phyloP scores from a whole-genome alignment of 208 protist genomes.

The Trypanosoma lewisi region DNA sequence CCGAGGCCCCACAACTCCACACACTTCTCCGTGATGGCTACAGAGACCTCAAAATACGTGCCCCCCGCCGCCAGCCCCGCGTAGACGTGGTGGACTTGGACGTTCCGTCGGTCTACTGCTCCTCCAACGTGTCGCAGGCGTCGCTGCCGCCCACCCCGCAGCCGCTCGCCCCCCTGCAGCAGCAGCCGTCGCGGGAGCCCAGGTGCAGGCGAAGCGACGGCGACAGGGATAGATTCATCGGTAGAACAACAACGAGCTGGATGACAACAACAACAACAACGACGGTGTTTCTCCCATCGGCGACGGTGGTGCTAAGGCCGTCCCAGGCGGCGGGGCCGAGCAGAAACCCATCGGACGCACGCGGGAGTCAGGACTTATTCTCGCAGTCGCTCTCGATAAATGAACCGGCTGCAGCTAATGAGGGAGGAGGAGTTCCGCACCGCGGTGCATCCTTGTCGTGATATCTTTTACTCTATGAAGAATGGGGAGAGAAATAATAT shows the following conservation, averaged over 20 bases:
- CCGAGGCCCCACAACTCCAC: neutral
- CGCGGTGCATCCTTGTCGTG: no score
- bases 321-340: conserved; percentile 4
- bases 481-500: no score
- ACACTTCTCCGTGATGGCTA: neutral
- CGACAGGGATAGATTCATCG: conserved; percentile 28
- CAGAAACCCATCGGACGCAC: no score
- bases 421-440: no score
- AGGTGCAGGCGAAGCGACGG: conserved; percentile 12
- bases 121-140: conserved; percentile 3
- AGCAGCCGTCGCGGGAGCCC: conserved; percentile 24
- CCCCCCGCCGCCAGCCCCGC: conserved; percentile 10
- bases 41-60: neutral
- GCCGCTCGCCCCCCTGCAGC: conserved; percentile 13
- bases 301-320: conserved; percentile 25
- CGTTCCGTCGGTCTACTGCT: neutral
- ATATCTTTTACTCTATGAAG: no score
- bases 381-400: no score
- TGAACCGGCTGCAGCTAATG: no score
- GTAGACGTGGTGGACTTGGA: conserved; percentile 18
- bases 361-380: no score
- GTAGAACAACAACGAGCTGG: conserved; percentile 44
- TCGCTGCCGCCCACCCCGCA: conserved; percentile 21
- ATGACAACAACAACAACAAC: conserved; percentile 56
- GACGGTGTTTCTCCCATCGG: conserved; percentile 43